phyloP scores from a whole-genome alignment of 768 basidiomycete species.

The Gloeophyllum trabeum region DNA sequence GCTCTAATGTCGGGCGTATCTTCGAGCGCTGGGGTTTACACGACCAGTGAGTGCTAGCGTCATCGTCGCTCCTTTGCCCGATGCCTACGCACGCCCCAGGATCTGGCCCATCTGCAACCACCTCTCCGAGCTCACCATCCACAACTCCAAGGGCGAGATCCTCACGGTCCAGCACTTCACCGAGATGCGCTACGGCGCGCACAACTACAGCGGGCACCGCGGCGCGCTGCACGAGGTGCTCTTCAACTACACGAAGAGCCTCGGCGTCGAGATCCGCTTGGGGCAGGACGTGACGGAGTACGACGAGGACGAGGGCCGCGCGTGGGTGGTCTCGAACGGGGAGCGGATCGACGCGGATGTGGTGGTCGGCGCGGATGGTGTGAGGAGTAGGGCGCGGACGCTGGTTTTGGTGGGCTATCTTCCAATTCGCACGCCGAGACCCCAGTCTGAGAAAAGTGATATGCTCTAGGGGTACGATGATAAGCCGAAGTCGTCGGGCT shows the following conservation, averaged over 20 bases:
- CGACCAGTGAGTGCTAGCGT: conserved; percentile 11
- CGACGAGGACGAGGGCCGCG: conserved; percentile 8
- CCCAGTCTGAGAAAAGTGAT: not conserved
- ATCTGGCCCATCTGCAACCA: too few relatives aligned
- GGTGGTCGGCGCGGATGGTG: conserved; percentile 16
- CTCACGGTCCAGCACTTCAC: too few relatives aligned
- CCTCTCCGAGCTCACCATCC: too few relatives aligned
- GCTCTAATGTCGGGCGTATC: conserved; percentile 13
- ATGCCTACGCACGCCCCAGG: too few relatives aligned
- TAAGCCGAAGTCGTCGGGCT: conserved; percentile 12
- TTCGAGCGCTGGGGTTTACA: conserved; percentile 14
- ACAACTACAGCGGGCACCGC: conserved; percentile 19
- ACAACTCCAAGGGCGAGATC: too few relatives aligned
- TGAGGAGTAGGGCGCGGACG: conserved; percentile 9
- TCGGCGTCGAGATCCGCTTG: conserved; percentile 12
- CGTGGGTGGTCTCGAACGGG: conserved; percentile 10
- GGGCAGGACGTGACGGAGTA: conserved; percentile 10
- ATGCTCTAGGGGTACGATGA: conserved; percentile 15
- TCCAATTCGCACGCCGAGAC: not conserved
- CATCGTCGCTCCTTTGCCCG: too few relatives aligned
- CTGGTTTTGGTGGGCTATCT: conserved; percentile 10
- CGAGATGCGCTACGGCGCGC: too few relatives aligned
- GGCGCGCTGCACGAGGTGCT: conserved; percentile 14
- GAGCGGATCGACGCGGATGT: conserved; percentile 10
- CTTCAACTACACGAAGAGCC: conserved; percentile 9